These are phyloP conservation scores for Coleophoma eucalyptorum DNA, from an alignment of 2,329 filamentous ascomycete species.

Conservation along the genomic window DNA sequence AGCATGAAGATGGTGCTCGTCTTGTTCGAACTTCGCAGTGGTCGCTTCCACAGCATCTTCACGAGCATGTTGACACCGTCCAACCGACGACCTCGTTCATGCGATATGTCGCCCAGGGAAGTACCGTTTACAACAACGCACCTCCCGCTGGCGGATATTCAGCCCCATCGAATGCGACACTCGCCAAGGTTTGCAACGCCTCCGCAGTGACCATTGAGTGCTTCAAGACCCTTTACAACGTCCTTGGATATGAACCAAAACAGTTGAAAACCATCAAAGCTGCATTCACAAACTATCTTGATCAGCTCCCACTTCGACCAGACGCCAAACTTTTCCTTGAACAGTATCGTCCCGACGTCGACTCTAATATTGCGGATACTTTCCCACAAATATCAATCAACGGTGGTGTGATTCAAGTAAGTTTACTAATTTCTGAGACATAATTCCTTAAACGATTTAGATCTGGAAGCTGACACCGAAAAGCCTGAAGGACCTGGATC, in stretches of 20 bases:
- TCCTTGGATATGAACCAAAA: conserved; percentile 13
- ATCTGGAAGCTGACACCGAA: no score
- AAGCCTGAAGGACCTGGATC: no score
- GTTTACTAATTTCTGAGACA: no score
- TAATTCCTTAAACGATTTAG: no score
- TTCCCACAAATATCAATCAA: no score
- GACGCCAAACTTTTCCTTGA: conserved; percentile 16
- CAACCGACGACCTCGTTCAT: conserved; percentile 60
- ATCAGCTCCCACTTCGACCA: conserved; percentile 14
- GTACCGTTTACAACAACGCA: neutral
- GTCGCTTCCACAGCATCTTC: conserved; percentile 54
- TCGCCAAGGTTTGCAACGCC: conserved; percentile 58
- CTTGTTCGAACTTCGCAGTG: conserved; percentile 50
- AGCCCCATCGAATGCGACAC: neutral
- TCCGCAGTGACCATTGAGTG: conserved; percentile 15
- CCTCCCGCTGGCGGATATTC: neutral
- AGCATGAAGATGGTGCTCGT: conserved; percentile 46
- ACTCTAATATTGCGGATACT: no score
- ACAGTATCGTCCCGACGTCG: conserved; percentile 12
- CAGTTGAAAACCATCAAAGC: conserved; percentile 13
- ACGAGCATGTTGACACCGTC: conserved; percentile 54
- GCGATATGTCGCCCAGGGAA: conserved; percentile 24
- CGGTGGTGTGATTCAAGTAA: no score
- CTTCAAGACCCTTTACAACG: conserved; percentile 18
- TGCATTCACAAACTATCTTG: conserved; percentile 20